phyloP scores from a whole-genome alignment of 805 yeast genomes.

The Pichia membranifaciens region DNA sequence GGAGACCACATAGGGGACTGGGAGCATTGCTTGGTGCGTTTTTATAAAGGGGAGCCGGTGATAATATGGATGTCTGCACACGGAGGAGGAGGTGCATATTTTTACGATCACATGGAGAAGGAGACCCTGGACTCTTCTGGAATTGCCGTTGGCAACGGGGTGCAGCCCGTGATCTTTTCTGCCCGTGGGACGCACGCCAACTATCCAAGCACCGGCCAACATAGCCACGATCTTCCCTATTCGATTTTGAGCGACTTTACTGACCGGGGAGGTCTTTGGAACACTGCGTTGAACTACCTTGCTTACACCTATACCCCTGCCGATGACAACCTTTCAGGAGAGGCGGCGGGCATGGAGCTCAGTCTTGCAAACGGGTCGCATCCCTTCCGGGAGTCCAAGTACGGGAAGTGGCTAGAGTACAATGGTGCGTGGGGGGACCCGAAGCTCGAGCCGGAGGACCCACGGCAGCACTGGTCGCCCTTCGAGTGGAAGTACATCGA shows the following conservation, averaged over 20 bases:
- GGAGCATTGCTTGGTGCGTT: constrained; percentile 91
- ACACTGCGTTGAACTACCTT: constrained; percentile 74
- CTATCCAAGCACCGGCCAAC: constrained; percentile 93
- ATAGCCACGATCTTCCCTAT: constrained; percentile 92
- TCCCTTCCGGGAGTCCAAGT: constrained; percentile 45
- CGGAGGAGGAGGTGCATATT: constrained; percentile 92
- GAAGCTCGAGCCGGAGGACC: constrained; percentile 57
- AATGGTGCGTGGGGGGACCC: constrained; percentile 90
- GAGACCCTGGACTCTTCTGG: constrained; percentile 19
- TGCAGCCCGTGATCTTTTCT: constrained; percentile 73
- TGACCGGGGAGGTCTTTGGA: constrained; percentile 94
- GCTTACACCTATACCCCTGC: constrained; percentile 57
- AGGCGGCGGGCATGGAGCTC: constrained; percentile 24
- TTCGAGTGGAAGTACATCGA: constrained; percentile 87
- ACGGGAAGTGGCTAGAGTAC: constrained; percentile 74
- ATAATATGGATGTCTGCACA: constrained; percentile 97
- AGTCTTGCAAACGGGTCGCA: constrained; percentile 42
- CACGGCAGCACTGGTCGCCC: constrained; percentile 80
- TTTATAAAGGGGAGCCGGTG: constrained; percentile 71
- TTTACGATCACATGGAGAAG: constrained; percentile 64
- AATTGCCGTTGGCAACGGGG: constrained; percentile 16
- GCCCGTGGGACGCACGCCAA: constrained; percentile 98
- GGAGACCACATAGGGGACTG: constrained; percentile 98
- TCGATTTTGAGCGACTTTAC: constrained; percentile 88
- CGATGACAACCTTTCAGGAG: constrained; percentile 52